Evolutionary conservation across 768 basidiomycete genomes (phyloP), one percentile per base, ranked within the genome.

Genomic region (Trametes cingulata): DNA sequence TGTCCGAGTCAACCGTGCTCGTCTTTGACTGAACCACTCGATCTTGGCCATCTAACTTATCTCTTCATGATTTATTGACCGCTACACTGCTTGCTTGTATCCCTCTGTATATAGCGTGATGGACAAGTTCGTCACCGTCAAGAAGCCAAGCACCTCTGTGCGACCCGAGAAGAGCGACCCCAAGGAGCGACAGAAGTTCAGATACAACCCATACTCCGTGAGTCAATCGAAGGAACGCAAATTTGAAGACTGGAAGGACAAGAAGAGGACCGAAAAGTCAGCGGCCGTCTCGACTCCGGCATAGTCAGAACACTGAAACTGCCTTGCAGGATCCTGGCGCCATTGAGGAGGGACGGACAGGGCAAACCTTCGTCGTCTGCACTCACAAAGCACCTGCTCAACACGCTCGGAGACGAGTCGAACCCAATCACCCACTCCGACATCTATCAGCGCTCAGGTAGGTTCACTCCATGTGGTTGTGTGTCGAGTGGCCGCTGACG

Each of bases 371-470:
- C 81, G 19, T 68, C 74, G 0, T 65, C 76, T 29, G 72, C 74
- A n/a, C 68, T 89, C 39, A 90, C 84, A 13, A 84, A 77, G 54
- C 79, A 84, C 54, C 72, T 93, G 14, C 69, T 93, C 41, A 78
- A 74, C 27, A 90, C 85, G 0, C 77, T 94, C 45, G 70, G 78
- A 15, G 80, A 88, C 61, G 75, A 79, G 52, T 80, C 82, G 10
- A 93, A 93, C 69, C 92, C 92, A 1, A 90, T 93, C 51, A 91
- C 90, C 1, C 86, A 90, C 65, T 86, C 86, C 1, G 82, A 88
- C 68, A 81, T 84, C 60, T 75, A 74, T 52, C 76, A 85, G 41
- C 82, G 86, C 59, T 78, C 86, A 69, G 87, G 90, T 86, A 47
- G 49, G 78, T 58, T 37, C 54, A 46, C 39, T 36, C 29, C 24